phyloP scores from a whole-genome alignment of 139 green algal species.

The Volvox reticuliferus region DNA sequence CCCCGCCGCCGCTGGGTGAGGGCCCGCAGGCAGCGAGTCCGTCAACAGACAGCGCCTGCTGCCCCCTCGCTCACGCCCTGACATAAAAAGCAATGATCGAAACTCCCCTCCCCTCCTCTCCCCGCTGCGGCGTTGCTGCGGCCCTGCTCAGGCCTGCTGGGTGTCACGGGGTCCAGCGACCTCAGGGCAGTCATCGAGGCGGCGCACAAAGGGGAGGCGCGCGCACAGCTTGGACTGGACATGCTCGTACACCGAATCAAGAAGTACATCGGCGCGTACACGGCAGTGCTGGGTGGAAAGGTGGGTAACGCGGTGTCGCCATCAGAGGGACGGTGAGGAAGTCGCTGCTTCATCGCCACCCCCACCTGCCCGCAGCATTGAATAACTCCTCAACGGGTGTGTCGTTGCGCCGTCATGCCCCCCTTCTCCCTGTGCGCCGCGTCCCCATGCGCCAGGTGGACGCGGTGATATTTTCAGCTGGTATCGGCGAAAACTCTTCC shows the following conservation, averaged over 20 bases:
- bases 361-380: background rate
- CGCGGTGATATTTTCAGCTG: slow-evolving; percentile 90
- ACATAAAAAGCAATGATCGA: too few species aligned
- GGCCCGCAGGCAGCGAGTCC: too few species aligned
- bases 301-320: background rate
- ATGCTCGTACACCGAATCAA: slow-evolving; percentile 86
- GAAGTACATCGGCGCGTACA: slow-evolving; percentile 93
- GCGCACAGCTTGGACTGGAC: slow-evolving; percentile 77
- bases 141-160: slow-evolving; percentile 65
- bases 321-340: background rate
- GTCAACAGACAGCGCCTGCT: too few species aligned
- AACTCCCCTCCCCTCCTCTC: too few species aligned
- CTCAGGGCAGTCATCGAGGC: slow-evolving; percentile 72
- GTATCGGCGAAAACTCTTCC: slow-evolving; percentile 82
- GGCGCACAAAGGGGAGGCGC: slow-evolving; percentile 59
- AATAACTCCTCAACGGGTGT: too few species aligned
- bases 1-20: too few species aligned
- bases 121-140: too few species aligned
- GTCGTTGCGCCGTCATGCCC: background rate
- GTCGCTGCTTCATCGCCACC: background rate
- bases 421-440: background rate
- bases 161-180: slow-evolving; percentile 76
- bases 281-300: slow-evolving; percentile 35
- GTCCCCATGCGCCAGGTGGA: slow-evolving; percentile 64
- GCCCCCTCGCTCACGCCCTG: too few species aligned